Base-by-base conservation (phyloP, 352 stramenopile species). In the Phytophthora cactorum region DNA sequence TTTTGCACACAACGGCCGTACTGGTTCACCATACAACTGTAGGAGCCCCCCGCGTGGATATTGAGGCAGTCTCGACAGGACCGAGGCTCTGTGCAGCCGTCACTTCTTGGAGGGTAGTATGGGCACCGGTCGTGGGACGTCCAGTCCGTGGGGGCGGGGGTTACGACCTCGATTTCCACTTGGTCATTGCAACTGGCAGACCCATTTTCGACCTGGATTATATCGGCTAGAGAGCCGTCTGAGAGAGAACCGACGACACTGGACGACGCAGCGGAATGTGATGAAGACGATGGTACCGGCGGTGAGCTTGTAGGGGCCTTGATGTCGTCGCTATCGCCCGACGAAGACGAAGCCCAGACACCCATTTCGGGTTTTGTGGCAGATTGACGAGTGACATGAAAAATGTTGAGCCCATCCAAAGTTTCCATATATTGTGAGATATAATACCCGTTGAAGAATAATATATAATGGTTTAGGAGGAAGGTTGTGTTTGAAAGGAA, bases 41-140 rank as follows among this genome's bases (percentile, higher is more conserved):
- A 63, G 29, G 68, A 68, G 25, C 59, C 53, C 27, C 52, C 65
- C n/a, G 85, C 45, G 63, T 76, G 58, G 41, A 70, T 57, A 51
- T 88, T 89, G 10, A 93, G 72, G 63, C 84, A 92, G 71, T 91
- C 82, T 54, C 70, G 64, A 70, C 84, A 92, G 2, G 68, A 74
- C 9, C 82, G 74, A 11, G 82, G 77, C 38, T 86, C 63, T 27
- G 49, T 79, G 59, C 65, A 87, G 44, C 70, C 74, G 17, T 89
- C 63, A 25, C 62, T 66, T 29, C 51, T 22, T 31, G 58, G 56
- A 5, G 51, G 41, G 53, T 75, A 70, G 28, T 72, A 70, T 7
- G 51, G 64, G 27, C 75, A 81, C n/a, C 38, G 64, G 47, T 79
- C 66, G 17, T 15, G 32, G 8, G 63, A 34, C 27, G 66, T 77